Evolutionary conservation across 2,329 filamentous ascomycete species (phyloP).

Genomic region (Paecilomyces sp.): DNA sequence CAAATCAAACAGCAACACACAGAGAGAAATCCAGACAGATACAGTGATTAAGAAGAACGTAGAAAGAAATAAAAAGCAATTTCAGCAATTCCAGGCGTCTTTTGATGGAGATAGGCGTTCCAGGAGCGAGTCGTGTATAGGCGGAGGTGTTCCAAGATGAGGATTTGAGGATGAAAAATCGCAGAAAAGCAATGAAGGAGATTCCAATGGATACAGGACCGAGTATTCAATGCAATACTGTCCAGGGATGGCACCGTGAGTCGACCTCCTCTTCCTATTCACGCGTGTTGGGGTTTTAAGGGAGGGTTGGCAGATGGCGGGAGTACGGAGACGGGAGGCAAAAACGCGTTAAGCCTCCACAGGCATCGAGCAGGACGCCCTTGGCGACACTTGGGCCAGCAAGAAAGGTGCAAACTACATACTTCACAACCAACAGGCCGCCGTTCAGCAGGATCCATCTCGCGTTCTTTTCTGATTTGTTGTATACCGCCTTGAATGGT

Average conservation of each 20-base stretch:
- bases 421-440: background rate
- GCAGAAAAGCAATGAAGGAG: background rate
- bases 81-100: background rate
- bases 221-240: background rate
- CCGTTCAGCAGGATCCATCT: background rate
- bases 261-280: background rate
- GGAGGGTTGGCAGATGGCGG: conserved; percentile 5
- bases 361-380: conserved; percentile 1
- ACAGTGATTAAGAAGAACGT: background rate
- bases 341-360: conserved; percentile 8
- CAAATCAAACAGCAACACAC: background rate
- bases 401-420: background rate
- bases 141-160: background rate
- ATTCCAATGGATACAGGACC: background rate
- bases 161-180: background rate
- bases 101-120: background rate
- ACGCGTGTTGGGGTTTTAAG: conserved; percentile 2
- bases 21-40: background rate
- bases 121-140: background rate
- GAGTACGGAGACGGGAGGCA: conserved; percentile 4
- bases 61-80: background rate
- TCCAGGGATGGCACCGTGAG: background rate
- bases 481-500: background rate
- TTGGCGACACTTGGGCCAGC: background rate
- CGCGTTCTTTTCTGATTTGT: background rate